Evolutionary conservation across 768 basidiomycete species (phyloP).

Genomic region (Termitomyces titanicus): DNA sequence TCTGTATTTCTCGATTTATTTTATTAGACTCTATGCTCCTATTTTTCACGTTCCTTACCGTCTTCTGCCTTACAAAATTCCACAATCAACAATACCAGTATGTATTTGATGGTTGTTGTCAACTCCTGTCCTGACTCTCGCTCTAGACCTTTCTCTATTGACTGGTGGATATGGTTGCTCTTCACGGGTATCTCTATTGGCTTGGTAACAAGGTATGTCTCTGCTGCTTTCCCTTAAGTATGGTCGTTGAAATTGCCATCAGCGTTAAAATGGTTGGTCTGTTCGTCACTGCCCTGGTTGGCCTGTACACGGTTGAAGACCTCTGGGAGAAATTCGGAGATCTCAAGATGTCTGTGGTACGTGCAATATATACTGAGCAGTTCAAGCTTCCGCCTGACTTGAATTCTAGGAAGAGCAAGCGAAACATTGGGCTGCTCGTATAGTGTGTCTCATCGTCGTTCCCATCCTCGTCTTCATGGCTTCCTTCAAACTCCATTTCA

Average conservation of each 20-base stretch:
- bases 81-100: slow-evolving; percentile 96
- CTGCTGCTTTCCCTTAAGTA: background rate
- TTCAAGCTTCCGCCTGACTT: background rate
- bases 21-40: slow-evolving; percentile 98
- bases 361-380: slow-evolving; percentile 23
- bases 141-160: slow-evolving; percentile 84
- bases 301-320: slow-evolving; percentile 95
- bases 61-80: slow-evolving; percentile 93
- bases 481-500: slow-evolving; percentile 95
- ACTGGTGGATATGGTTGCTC: slow-evolving; percentile 98
- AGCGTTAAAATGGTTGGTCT: slow-evolving; percentile 97
- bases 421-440: slow-evolving; percentile 87
- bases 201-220: slow-evolving; percentile 77
- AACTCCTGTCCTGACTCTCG: slow-evolving; percentile 5
- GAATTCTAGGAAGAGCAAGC: slow-evolving; percentile 71
- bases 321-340: slow-evolving; percentile 99
- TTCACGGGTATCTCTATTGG: slow-evolving; percentile 95
- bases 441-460: slow-evolving; percentile 80
- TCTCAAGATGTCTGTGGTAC: slow-evolving; percentile 82
- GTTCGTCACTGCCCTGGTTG: slow-evolving; percentile 93
- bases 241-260: background rate
- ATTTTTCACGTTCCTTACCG: slow-evolving; percentile 97
- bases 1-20: slow-evolving; percentile 96
- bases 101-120: slow-evolving; percentile 23
- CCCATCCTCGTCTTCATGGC: slow-evolving; percentile 92